Percentiles rank a stretch among this genome's conserved stretches.
phyloP scores from a whole-genome alignment of 177 flowering plant species.

The Vitis hybrid region DNA sequence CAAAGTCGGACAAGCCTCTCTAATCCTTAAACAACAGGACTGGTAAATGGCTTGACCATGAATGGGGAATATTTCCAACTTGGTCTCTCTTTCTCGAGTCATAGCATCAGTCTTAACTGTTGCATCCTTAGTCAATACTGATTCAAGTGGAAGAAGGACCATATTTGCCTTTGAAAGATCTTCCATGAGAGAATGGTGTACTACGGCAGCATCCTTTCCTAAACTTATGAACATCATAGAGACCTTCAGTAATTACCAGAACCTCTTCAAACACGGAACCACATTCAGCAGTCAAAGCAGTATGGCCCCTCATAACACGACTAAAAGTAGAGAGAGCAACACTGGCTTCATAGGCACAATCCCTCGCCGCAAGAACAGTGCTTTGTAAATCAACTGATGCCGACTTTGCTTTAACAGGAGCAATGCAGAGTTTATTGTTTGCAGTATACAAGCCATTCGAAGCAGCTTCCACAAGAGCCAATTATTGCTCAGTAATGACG shows the following conservation, averaged over 20 bases:
- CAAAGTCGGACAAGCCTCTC: constrained; percentile 64
- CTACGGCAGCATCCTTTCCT: constrained; percentile 84
- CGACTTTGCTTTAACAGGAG: constrained; percentile 76
- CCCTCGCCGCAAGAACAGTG: constrained; percentile 75
- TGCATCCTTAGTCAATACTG: constrained; percentile 79
- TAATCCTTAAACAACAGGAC: constrained; percentile 63
- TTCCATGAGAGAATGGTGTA: constrained; percentile 72
- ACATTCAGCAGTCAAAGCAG: constrained; percentile 96
- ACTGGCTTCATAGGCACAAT: constrained; percentile 76
- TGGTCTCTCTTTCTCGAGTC: constrained; percentile 69
- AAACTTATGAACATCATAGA: constrained; percentile 80
- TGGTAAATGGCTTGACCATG: constrained; percentile 95
- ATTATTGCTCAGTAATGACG: no score
- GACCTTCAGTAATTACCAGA: constrained; percentile 86
- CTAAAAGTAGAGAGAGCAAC: constrained; percentile 64
- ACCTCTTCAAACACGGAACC: constrained; percentile 99
- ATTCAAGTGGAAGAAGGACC: constrained; percentile 85
- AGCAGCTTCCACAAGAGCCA: constrained; percentile 64
- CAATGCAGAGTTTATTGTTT: constrained; percentile 66
- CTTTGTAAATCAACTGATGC: constrained; percentile 91
- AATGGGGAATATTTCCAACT: constrained; percentile 72
- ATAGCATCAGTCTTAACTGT: constrained; percentile 84
- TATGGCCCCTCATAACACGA: constrained; percentile 63
- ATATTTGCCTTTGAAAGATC: constrained; percentile 5
- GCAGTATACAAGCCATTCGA: constrained; percentile 68